Base-by-base conservation (phyloP, 139 green algal species). In the Limnomonas spitsbergensis region DNA sequence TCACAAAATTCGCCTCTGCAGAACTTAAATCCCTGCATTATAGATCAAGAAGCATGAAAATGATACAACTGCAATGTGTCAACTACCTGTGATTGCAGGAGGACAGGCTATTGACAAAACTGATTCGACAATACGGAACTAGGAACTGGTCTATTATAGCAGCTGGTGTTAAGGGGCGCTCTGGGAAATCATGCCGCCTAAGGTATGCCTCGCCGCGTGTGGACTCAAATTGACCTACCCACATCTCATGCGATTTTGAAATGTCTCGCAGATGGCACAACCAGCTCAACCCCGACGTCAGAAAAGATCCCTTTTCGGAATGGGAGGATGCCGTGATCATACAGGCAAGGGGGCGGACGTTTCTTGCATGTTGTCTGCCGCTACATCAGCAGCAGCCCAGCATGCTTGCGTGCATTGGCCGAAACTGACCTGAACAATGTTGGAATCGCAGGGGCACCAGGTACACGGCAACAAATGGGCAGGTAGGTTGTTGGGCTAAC, bases 61-160 rank as follows among this genome's bases (percentile, higher is more conserved):
- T n/a, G n/a, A n/a, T n/a, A n/a, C n/a, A n/a, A n/a, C n/a, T n/a
- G n/a, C n/a, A n/a, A n/a, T n/a, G n/a, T n/a, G n/a, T n/a, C n/a
- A n/a, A n/a, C n/a, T n/a, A n/a, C n/a, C n/a, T n/a, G n/a, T 70
- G 40, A 53, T 36, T 75, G n/a, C 82, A 96, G 78, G 86, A 95
- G 87, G 91, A 95, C 38, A 61, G 75, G 35, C 71, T 82, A 0
- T 85, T 95, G 1, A 83, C 52, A 1, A 73, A 80, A 32, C 82
- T 93, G 2, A 89, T 94, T 32, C 40, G 74, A 40, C 66, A 53
- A 3, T 78, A 89, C 77, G 90, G 90, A 2, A 86, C 91, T 1
- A 73, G 81, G 0, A 92, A 97, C 71, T 97, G 93, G 93, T 85
- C 78, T 31, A 47, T 92, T 1, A 94, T 97, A n/a, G 93, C 93